Conservation (phyloP, 257 asterid genomes). For the Coffea eugenioides region DNA sequence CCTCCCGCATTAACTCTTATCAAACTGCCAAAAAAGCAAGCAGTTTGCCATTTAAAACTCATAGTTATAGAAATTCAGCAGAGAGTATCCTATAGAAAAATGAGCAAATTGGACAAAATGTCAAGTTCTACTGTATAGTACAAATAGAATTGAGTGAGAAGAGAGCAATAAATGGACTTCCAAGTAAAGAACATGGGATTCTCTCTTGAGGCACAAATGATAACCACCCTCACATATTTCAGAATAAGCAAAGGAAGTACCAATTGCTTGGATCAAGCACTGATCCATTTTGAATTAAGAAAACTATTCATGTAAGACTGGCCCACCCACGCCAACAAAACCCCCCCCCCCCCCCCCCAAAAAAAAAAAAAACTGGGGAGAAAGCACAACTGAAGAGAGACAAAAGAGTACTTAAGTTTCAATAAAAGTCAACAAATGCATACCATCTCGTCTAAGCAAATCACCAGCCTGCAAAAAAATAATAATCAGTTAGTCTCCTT, state of each 20-base stretch:
- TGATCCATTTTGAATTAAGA: not conserved
- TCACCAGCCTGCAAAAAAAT: conserved; percentile 86
- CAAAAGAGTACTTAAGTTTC: not conserved
- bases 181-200: not conserved
- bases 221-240: not conserved
- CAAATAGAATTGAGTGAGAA: not conserved
- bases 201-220: not conserved
- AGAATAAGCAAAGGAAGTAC: not conserved
- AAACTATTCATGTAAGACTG: not conserved
- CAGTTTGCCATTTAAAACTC: not conserved
- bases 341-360: not conserved
- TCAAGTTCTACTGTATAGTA: not conserved
- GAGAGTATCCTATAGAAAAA: not conserved
- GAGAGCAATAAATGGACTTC: not conserved
- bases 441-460: conserved; percentile 87
- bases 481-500: conserved; percentile 24
- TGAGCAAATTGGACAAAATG: not conserved
- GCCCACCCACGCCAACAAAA: not conserved
- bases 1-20: not conserved
- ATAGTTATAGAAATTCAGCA: not conserved
- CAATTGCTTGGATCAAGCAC: not conserved
- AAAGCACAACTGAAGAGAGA: not conserved
- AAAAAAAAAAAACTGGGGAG: not conserved
- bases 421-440: conserved; percentile 17
- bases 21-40: not conserved